Evolutionary conservation across 257 asterid species (phyloP), one percentile per base, ranked within the genome.

Genomic region (Prunella vulgaris): DNA sequence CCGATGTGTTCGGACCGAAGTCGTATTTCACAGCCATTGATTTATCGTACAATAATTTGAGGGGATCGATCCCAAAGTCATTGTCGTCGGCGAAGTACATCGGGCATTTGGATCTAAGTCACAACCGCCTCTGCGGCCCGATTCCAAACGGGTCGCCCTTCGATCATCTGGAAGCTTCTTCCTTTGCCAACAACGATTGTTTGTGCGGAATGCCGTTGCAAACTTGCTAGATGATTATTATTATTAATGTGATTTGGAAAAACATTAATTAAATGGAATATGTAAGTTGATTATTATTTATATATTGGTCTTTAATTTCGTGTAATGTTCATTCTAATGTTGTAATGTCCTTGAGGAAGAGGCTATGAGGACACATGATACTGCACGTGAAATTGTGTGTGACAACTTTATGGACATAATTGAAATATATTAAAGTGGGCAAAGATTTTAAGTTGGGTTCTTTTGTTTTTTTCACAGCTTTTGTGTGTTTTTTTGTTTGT

Each of bases 71-170:
- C 18, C 97, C 98, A 0, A 84, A 83, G 22, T 71, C 98, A 5
- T 61, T 93, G 58, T 64, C 88, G 0, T 70, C 83, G 6, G 95
- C 87, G 0, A 84, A 62, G 87, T 93, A 66, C 78, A 85, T 93
- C 17, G 98, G 98, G 0, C 98, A 93, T 44, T 76, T 93, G 94
- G 97, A 93, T 81, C 74, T 93, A 25, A 93, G 98, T 74, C 77
- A 85, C 75, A 93, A 93, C 74, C 98, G 88, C 20, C 83, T 93
- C 0, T 93, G 98, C 17, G 98, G 98, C 3, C 74, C 91, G 66
- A 93, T 93, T 38, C 98, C 98, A 0, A n/a, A 38, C 2, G 98
- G 98, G 1, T 81, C 86, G 22, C 98, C 98, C 0, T 93, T 93
- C 60, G 96, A 93, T 70, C 98, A 83, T 70, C 90, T 93, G 2